These are phyloP conservation scores for Fusarium abutilonis DNA, from an alignment of 2,329 filamentous ascomycete species.

Conservation along the genomic window DNA sequence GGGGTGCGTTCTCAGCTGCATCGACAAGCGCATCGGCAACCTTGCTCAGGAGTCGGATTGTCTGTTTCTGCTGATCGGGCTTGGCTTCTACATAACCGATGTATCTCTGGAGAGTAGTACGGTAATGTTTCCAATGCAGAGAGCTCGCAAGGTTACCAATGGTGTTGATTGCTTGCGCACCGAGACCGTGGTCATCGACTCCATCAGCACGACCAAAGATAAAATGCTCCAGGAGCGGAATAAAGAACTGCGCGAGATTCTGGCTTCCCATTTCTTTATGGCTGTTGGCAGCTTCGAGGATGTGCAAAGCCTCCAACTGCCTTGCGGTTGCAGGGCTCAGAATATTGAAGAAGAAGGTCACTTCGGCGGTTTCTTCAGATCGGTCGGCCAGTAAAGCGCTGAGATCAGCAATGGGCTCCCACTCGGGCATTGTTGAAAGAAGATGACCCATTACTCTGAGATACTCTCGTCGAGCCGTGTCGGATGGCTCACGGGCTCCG, in stretches of 20 bases:
- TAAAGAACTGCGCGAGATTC: conserved; percentile 86
- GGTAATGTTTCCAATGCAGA: conserved; percentile 91
- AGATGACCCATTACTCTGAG: conserved; percentile 82
- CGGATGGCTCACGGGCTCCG: conserved; percentile 80
- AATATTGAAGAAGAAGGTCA: conserved; percentile 91
- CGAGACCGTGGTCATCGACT: conserved; percentile 82
- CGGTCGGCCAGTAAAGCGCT: conserved; percentile 68
- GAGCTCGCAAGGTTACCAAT: conserved; percentile 79
- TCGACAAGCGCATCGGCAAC: conserved; percentile 79
- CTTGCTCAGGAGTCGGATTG: conserved; percentile 82
- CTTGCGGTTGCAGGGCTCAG: conserved; percentile 89
- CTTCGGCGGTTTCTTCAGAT: conserved; percentile 71
- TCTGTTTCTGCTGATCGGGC: conserved; percentile 83
- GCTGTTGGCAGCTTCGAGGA: conserved; percentile 75
- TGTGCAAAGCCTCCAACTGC: conserved; percentile 82
- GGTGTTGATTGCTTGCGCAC: conserved; percentile 84
- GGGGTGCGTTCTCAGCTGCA: conserved; percentile 57
- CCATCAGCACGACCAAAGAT: conserved; percentile 82
- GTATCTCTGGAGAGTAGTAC: conserved; percentile 84
- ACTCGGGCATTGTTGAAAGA: conserved; percentile 74
- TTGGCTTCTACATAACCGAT: conserved; percentile 83
- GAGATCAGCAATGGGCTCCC: conserved; percentile 79
- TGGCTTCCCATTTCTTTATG: conserved; percentile 73
- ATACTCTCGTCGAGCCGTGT: conserved; percentile 85
- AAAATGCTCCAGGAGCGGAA: conserved; percentile 93